A percentile compares a stretch with the other conserved stretches of the same genome.
phyloP scores from a whole-genome alignment of 257 asterid genomes.

The Solanum okadae region DNA sequence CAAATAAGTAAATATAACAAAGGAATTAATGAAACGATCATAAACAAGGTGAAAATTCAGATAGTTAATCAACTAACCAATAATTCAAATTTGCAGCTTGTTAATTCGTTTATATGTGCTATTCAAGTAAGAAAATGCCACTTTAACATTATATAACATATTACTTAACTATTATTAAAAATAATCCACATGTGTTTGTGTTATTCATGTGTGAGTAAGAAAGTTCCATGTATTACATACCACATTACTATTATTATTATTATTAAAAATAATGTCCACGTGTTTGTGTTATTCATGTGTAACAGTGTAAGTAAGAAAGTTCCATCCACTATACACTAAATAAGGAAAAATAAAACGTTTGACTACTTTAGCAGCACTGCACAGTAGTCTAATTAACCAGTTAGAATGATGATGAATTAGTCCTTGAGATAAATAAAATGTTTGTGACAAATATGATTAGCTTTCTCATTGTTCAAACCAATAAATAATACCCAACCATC shows the following conservation, averaged over 20 bases:
- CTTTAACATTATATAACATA: neutral
- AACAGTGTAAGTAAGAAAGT: neutral
- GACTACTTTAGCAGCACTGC: neutral
- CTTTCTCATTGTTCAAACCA: neutral
- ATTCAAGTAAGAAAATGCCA: neutral
- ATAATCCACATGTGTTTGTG: neutral
- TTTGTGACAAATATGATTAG: neutral
- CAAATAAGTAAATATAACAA: neutral
- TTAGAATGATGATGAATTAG: neutral
- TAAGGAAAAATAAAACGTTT: neutral
- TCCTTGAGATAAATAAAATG: neutral
- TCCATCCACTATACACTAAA: neutral
- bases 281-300: neutral
- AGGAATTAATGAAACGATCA: no score
- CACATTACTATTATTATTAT: neutral
- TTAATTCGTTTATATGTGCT: neutral
- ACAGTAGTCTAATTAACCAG: neutral
- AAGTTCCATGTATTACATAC: neutral
- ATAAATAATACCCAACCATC: neutral
- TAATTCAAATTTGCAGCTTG: neutral
- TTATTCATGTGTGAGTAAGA: neutral
- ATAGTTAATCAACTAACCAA: rapidly evolving
- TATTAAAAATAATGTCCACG: neutral
- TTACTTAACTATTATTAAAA: neutral
- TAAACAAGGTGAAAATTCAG: rapidly evolving